Evolutionary conservation across 306 rosid species (phyloP).

Genomic region (Begonia masoniana): DNA sequence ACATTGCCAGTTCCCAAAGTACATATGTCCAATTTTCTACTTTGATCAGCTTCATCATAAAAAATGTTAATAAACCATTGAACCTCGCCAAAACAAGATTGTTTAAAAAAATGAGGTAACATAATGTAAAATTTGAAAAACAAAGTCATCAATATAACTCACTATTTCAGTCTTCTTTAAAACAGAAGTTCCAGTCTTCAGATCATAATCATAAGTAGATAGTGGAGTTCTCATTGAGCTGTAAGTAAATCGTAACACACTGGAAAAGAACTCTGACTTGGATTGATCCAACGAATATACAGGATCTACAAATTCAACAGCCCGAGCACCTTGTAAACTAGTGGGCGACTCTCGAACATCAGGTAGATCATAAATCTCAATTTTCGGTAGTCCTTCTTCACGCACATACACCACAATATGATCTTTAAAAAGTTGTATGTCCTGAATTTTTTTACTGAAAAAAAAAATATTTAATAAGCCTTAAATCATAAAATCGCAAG

Average conservation of each 20-base stretch:
- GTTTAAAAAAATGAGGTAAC: background rate
- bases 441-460: slow-evolving; percentile 77
- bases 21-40: too few relatives aligned
- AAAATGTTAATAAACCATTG: background rate
- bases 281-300: slow-evolving; percentile 42
- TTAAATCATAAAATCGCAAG: background rate
- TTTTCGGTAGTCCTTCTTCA: slow-evolving; percentile 71
- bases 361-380: slow-evolving; percentile 56
- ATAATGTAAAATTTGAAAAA: background rate
- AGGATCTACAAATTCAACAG: slow-evolving; percentile 63
- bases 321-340: slow-evolving; percentile 44
- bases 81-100: background rate
- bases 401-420: slow-evolving; percentile 63
- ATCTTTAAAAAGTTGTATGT: slow-evolving; percentile 50
- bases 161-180: slow-evolving; percentile 72
- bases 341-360: slow-evolving; percentile 50
- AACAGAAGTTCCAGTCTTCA: slow-evolving; percentile 52
- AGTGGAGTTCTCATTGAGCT: slow-evolving; percentile 81
- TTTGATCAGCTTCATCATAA: background rate
- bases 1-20: too few relatives aligned
- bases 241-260: slow-evolving; percentile 58
- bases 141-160: slow-evolving; percentile 21
- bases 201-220: slow-evolving; percentile 81
- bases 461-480: slow-evolving; percentile 20
- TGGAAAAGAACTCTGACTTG: slow-evolving; percentile 56